A percentile compares a stretch with the other conserved stretches of the same genome.
Conservation (phyloP, 176 grass and related monocot genomes). For the Oryza glumipatula region DNA sequence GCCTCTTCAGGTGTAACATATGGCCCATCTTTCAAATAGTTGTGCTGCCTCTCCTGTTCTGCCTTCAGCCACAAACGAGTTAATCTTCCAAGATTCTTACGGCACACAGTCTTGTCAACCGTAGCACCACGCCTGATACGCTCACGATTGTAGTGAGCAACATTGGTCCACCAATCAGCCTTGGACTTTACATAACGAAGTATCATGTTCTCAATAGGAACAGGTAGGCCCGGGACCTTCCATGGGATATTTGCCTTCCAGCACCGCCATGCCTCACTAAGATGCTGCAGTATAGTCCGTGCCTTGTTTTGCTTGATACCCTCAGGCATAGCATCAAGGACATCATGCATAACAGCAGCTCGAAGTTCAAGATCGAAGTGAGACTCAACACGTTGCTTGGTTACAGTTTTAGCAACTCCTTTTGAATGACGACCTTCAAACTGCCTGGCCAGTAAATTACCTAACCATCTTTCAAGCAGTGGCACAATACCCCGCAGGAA, state of each 20-base stretch:
- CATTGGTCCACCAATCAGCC: conserved; percentile 99
- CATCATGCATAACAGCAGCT: conserved; percentile 99
- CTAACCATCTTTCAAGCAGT: conserved; percentile 90
- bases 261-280: conserved; percentile 98
- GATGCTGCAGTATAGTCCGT: conserved; percentile 90
- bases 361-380: conserved; percentile 98
- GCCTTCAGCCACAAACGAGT: conserved; percentile 97
- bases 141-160: conserved; percentile 98
- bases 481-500: conserved; percentile 98
- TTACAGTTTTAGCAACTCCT: conserved; percentile 99
- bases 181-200: conserved; percentile 98
- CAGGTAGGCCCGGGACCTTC: conserved; percentile 96
- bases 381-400: conserved; percentile 96
- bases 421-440: conserved; percentile 98
- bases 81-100: conserved; percentile 95
- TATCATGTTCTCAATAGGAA: conserved; percentile 98
- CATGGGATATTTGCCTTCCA: conserved; percentile 99
- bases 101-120: conserved; percentile 96
- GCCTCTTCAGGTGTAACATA: conserved; percentile 99
- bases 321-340: conserved; percentile 99
- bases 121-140: conserved; percentile 97
- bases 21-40: conserved; percentile 98
- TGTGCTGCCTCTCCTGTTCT: conserved; percentile 98
- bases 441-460: conserved; percentile 89
- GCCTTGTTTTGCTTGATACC: conserved; percentile 99